These are phyloP conservation scores for Viola pubescens DNA, from an alignment of 441 rosid genomes.

Conservation along the genomic window DNA sequence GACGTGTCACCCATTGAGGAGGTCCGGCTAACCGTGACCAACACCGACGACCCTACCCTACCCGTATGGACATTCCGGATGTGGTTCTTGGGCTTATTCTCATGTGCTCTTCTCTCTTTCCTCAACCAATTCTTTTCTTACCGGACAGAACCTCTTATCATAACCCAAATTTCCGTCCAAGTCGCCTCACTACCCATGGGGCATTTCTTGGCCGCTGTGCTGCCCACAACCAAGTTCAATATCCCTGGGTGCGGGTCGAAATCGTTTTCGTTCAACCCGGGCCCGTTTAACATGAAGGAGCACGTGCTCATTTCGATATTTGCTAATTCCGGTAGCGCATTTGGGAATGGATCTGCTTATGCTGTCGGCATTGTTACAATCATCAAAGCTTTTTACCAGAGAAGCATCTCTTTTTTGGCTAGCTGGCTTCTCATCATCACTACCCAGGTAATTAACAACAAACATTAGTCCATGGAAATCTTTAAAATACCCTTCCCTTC, in stretches of 20 bases:
- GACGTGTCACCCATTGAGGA: conserved; percentile 65
- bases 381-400: conserved; percentile 64
- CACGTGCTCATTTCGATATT: conserved; percentile 73
- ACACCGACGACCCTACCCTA: conserved; percentile 63
- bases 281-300: conserved; percentile 82
- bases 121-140: conserved; percentile 81
- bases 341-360: conserved; percentile 70
- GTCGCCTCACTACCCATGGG: conserved; percentile 75
- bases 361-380: conserved; percentile 69
- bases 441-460: conserved; percentile 46
- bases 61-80: conserved; percentile 93
- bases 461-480: too few species aligned
- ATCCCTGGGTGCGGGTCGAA: conserved; percentile 51
- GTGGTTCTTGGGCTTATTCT: conserved; percentile 69
- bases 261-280: conserved; percentile 60
- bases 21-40: conserved; percentile 72
- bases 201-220: conserved; percentile 54
- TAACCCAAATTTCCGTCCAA: conserved; percentile 79
- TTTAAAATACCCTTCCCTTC: too few species aligned
- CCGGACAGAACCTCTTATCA: conserved; percentile 73
- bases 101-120: conserved; percentile 67
- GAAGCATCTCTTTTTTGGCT: conserved; percentile 63
- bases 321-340: conserved; percentile 83
- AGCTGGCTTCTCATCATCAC: conserved; percentile 79
- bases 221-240: conserved; percentile 50